A percentile compares a stretch with the other conserved stretches of the same genome.
phyloP scores from a whole-genome alignment of 73 alveolate genomes.

The Uronychia setigera region DNA sequence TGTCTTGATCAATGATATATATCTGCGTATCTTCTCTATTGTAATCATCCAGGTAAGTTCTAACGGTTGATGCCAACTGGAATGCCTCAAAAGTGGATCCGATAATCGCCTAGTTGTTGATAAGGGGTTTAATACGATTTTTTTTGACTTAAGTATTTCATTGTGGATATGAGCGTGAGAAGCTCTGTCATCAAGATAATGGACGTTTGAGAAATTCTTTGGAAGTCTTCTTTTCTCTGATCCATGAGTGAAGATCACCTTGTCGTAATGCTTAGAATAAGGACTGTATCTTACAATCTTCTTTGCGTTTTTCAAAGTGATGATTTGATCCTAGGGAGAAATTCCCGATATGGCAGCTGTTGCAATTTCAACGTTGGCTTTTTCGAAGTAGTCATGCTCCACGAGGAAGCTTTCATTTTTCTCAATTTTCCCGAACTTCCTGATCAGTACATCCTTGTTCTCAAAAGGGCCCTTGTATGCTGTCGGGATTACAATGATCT shows the following conservation, averaged over 20 bases:
- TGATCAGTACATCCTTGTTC: constrained; percentile 36
- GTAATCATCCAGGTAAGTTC: constrained; percentile 32
- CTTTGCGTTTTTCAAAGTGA: constrained; percentile 18
- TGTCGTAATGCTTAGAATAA: constrained; percentile 22
- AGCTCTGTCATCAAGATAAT: constrained; percentile 35
- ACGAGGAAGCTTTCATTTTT: constrained; percentile 45
- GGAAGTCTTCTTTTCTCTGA: constrained; percentile 21
- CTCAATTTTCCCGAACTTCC: constrained; percentile 21
- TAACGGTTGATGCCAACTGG: constrained; percentile 38
- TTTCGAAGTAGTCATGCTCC: constrained; percentile 50
- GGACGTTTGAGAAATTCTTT: constrained; percentile 39
- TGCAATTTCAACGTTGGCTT: constrained; percentile 59
- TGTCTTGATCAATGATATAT: constrained; percentile 7
- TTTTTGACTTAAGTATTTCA: constrained; percentile 49
- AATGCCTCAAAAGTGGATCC: constrained; percentile 69
- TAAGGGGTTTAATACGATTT: background rate
- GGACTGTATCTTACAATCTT: constrained; percentile 5
- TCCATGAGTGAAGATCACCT: constrained; percentile 48
- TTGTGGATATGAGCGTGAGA: constrained; percentile 66
- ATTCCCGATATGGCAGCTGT: constrained; percentile 17
- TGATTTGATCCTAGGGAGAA: constrained; percentile 6
- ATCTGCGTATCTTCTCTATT: constrained; percentile 25
- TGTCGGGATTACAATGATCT: constrained; percentile 33
- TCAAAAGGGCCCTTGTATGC: constrained; percentile 42
- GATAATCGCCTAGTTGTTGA: background rate